Conservation (phyloP, 805 yeast species). For the Barnettozyma wickerhamii region DNA sequence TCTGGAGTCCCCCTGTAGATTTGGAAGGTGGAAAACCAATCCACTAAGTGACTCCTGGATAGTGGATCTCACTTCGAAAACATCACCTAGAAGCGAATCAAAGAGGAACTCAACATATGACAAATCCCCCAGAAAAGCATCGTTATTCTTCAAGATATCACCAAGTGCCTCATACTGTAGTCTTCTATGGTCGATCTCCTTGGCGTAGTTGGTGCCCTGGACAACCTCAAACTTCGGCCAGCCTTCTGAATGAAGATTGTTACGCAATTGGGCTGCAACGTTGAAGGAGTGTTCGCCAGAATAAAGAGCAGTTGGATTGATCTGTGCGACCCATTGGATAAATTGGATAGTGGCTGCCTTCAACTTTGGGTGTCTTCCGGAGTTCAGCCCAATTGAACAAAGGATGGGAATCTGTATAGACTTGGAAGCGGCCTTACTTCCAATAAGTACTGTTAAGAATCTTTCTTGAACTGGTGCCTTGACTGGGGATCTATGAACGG, state of each 20-base stretch:
- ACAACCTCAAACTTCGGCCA: slow-evolving; percentile 49
- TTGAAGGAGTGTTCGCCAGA: slow-evolving; percentile 31
- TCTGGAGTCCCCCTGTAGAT: slow-evolving; percentile 36
- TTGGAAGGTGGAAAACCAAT: slow-evolving; percentile 44
- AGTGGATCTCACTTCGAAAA: slow-evolving; percentile 55
- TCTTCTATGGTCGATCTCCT: slow-evolving; percentile 43
- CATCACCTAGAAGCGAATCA: slow-evolving; percentile 63
- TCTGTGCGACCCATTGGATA: slow-evolving; percentile 53
- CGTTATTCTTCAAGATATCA: slow-evolving; percentile 47
- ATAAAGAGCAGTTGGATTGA: slow-evolving; percentile 17
- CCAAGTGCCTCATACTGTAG: slow-evolving; percentile 79
- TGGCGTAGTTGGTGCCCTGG: slow-evolving; percentile 33
- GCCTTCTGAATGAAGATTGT: slow-evolving; percentile 50
- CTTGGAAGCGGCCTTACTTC: slow-evolving; percentile 48
- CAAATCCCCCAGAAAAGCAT: slow-evolving; percentile 40
- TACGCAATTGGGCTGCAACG: slow-evolving; percentile 51
- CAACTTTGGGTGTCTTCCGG: slow-evolving; percentile 43
- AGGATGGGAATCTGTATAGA: slow-evolving; percentile 41
- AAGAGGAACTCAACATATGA: slow-evolving; percentile 61
- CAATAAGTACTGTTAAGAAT: slow-evolving; percentile 44
- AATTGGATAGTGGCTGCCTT: slow-evolving; percentile 58
- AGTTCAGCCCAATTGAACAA: slow-evolving; percentile 55
- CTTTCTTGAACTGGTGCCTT: slow-evolving; percentile 49
- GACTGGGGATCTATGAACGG: slow-evolving; percentile 45
- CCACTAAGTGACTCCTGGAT: slow-evolving; percentile 69